Evolutionary conservation across 2,329 filamentous ascomycete genomes (phyloP).

Genomic region (Penicillium italicum): DNA sequence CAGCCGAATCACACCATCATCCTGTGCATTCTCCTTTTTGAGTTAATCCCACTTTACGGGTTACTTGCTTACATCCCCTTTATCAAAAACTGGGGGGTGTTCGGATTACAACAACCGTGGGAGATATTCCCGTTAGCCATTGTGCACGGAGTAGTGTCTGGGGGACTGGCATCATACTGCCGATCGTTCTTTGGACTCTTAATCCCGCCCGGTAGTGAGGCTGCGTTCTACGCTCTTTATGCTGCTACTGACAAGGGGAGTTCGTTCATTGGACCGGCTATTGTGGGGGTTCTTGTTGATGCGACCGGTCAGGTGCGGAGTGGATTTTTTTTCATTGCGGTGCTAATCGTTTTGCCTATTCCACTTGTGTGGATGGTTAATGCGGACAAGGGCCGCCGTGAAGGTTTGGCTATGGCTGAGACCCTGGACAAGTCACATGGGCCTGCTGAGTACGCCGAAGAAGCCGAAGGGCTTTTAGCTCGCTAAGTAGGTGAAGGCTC

Average conservation of each 20-base stretch:
- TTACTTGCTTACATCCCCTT: constrained; percentile 78
- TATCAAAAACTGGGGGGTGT: constrained; percentile 66
- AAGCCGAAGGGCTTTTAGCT: constrained; percentile 30
- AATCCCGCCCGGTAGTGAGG: constrained; percentile 84
- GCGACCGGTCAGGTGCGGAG: constrained; percentile 68
- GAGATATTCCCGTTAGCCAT: constrained; percentile 88
- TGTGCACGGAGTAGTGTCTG: constrained; percentile 82
- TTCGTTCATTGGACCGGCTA: constrained; percentile 81
- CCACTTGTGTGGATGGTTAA: constrained; percentile 73
- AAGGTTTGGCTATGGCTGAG: constrained; percentile 34
- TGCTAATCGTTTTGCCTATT: constrained; percentile 74
- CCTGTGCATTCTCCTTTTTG: constrained; percentile 79
- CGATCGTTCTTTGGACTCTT: constrained; percentile 81
- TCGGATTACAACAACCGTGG: constrained; percentile 81
- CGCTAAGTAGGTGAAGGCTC: constrained; percentile 6
- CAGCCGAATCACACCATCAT: constrained; percentile 80
- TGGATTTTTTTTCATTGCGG: constrained; percentile 84
- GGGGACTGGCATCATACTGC: constrained; percentile 81
- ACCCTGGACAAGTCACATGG: constrained; percentile 18
- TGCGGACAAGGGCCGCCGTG: constrained; percentile 35
- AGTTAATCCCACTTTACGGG: constrained; percentile 86
- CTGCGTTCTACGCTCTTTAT: constrained; percentile 89
- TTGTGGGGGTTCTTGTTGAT: constrained; percentile 85
- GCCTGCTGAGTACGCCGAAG: constrained; percentile 18
- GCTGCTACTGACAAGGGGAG: constrained; percentile 93